Evolutionary conservation across 164 flowering plant species (phyloP), one percentile per base, ranked within the genome.

Genomic region (Cinnamomum micranthum): DNA sequence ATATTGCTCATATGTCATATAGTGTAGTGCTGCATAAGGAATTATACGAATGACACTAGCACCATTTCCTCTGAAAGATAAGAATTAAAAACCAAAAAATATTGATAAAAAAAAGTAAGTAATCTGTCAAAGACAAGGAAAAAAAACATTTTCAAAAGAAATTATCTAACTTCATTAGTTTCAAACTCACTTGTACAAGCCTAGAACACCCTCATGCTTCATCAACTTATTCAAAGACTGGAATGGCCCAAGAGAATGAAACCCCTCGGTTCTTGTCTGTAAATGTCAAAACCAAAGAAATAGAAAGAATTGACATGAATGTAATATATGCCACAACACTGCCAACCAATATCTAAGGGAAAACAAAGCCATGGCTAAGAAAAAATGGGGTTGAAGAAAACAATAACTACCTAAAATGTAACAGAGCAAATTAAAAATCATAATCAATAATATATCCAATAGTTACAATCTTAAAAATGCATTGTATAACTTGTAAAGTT

Each of bases 21-120:
- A 95, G 86, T 93, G 99, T 66, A 95, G 77, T 66, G 98, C 99
- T 28, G 99, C 98, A 84, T 95, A 95, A 10, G 97, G 99, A 78
- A 93, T 87, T 77, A 95, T 95, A 72, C 99, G 88, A 73, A 93
- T 83, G 75, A 92, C 93, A 77, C 98, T 93, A 50, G 98, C 98
- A 67, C 99, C 98, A 80, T 95, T 95, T 75, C 99, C 99, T 78
- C 99, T 93, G 80, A 17, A 80, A 73, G 23, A 79, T 62, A 22
- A 35, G 47, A 35, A 35, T 35, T 35, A 35, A 35, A 7, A 35
- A 35, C 10, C 33, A 31, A 31, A 31, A 35, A 35, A 24, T 22
- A 51, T 9, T 78, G 70, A 20, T 28, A 73, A 64, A 22, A 64
- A 31, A 41, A 66, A 6, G 19, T 31, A 27, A 64, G 47, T 59